Conservation (phyloP, 2,329 filamentous ascomycete species). For the Aspergillus uvarum region DNA sequence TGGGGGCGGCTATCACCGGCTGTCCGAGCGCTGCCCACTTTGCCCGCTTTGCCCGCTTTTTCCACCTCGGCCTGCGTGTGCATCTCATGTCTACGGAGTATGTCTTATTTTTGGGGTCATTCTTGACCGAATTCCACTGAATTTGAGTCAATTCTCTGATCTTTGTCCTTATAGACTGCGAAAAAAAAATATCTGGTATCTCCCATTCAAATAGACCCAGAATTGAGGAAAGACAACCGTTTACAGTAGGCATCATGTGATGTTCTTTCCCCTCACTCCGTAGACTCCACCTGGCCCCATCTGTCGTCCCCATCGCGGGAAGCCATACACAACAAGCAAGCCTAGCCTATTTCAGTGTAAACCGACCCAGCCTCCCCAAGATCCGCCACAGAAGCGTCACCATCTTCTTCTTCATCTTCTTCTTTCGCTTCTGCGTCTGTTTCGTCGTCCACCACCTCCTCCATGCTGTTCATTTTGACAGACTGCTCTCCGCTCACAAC, state of each 20-base stretch:
- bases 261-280: background rate
- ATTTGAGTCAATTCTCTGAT: too few species aligned
- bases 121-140: background rate
- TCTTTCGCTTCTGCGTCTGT: background rate
- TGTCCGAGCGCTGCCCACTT: background rate
- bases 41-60: too few species aligned
- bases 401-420: too few species aligned
- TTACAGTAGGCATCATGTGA: background rate
- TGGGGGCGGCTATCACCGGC: conserved; percentile 10
- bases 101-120: background rate
- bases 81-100: background rate
- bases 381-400: too few species aligned
- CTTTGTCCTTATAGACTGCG: too few species aligned
- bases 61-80: background rate
- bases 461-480: background rate
- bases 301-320: too few species aligned
- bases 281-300: background rate
- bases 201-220: background rate
- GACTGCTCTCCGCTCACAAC: background rate
- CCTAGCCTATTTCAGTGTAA: too few species aligned
- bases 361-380: too few species aligned
- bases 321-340: too few species aligned
- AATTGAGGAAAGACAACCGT: background rate
- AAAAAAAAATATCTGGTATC: too few species aligned
- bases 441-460: background rate